Percentiles rank a stretch among this genome's conserved stretches.
Evolutionary conservation across 1,139 yeast genomes (phyloP).

Genomic region (Yamadazyma dendronema): DNA sequence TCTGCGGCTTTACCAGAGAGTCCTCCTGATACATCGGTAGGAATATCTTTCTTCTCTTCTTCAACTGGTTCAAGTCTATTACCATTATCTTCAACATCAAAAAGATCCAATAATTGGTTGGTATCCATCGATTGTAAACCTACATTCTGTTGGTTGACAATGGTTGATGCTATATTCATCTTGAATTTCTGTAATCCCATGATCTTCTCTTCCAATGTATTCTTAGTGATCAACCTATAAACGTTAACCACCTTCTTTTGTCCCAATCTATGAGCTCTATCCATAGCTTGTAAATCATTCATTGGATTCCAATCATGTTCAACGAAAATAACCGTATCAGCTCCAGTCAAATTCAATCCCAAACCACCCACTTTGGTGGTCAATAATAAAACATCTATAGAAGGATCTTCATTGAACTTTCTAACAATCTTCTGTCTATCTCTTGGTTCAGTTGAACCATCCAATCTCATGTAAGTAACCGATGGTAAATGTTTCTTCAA

Average conservation of each 20-base stretch:
- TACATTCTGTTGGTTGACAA: conserved; percentile 93
- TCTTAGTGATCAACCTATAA: conserved; percentile 85
- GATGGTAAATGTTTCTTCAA: conserved; percentile 82
- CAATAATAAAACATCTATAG: conserved; percentile 85
- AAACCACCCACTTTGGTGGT: conserved; percentile 99
- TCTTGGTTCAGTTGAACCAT: conserved; percentile 92
- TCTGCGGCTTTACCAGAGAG: conserved; percentile 63
- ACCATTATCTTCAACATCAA: conserved; percentile 67
- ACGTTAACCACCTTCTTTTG: conserved; percentile 97
- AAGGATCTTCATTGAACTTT: conserved; percentile 93
- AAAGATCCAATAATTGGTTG: conserved; percentile 85
- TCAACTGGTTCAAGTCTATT: conserved; percentile 34
- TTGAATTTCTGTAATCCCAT: conserved; percentile 98
- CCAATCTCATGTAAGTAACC: conserved; percentile 92
- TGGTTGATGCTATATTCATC: conserved; percentile 94
- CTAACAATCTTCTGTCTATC: conserved; percentile 89
- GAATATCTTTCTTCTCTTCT: conserved; percentile 30
- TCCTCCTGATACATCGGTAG: conserved; percentile 61
- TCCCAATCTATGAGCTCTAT: conserved; percentile 96
- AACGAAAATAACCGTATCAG: conserved; percentile 96
- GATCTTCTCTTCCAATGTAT: conserved; percentile 93
- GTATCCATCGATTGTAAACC: conserved; percentile 97
- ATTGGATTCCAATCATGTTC: conserved; percentile 99
- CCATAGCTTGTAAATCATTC: conserved; percentile 99
- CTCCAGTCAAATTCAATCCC: conserved; percentile 96